Percentiles rank a stretch among this genome's conserved stretches.
Conservation (phyloP, 139 green algal species). For the Chlamydomonas sp. region DNA sequence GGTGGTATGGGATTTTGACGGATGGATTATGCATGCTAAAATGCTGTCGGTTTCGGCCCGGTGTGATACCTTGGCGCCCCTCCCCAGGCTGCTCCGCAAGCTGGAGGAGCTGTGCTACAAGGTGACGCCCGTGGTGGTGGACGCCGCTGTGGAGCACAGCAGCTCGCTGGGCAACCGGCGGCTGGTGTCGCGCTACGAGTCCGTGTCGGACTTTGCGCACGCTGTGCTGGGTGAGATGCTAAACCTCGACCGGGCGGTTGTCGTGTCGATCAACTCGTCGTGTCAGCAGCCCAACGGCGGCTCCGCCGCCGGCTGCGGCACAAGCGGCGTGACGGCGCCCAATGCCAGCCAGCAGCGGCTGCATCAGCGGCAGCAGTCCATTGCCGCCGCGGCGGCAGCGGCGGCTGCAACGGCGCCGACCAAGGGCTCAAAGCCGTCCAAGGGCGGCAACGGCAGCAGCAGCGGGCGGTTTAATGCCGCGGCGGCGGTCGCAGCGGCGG, state of each 20-base stretch:
- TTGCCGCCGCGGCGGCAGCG: neutral
- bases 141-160: neutral
- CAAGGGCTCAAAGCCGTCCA: no score
- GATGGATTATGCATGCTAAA: no score
- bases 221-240: conserved; percentile 29
- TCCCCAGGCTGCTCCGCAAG: conserved; percentile 22
- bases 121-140: conserved; percentile 1
- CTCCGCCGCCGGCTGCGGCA: no score
- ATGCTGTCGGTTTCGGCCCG: no score
- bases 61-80: neutral
- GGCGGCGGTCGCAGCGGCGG: neutral
- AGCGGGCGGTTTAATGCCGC: neutral
- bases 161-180: conserved; percentile 2
- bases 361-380: neutral
- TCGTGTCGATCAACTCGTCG: neutral
- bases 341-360: neutral
- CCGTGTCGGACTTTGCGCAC: conserved; percentile 29
- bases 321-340: neutral
- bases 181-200: conserved; percentile 6
- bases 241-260: conserved; percentile 24
- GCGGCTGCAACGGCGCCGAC: neutral
- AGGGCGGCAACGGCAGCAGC: neutral
- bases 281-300: neutral
- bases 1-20: no score
- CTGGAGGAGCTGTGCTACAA: conserved; percentile 34